A percentile compares a stretch with the other conserved stretches of the same genome.
These are phyloP conservation scores for Achaetomium macrosporum DNA, from an alignment of 2,329 filamentous ascomycete species.

Conservation along the genomic window DNA sequence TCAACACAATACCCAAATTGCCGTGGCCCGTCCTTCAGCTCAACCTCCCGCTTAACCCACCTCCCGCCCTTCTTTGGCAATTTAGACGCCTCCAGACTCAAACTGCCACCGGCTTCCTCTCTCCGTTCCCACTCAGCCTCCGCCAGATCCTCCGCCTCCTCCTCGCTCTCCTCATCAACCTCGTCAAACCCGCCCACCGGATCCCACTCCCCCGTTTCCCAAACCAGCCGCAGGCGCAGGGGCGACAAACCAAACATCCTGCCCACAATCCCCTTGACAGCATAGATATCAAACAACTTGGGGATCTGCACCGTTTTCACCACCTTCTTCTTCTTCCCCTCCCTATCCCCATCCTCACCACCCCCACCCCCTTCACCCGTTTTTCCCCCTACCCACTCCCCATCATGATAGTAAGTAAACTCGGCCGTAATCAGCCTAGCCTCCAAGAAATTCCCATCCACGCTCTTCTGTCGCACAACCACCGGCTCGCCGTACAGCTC, in stretches of 20 bases:
- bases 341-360: background rate
- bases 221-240: conserved; percentile 61
- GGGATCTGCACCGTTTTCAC: conserved; percentile 52
- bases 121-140: conserved; percentile 30
- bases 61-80: conserved; percentile 42
- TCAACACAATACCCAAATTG: conserved; percentile 81
- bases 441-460: conserved; percentile 77
- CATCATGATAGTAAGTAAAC: conserved; percentile 32
- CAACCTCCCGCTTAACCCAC: conserved; percentile 73
- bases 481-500: conserved; percentile 66
- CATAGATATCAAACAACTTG: conserved; percentile 72
- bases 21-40: conserved; percentile 72
- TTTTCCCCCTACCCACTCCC: background rate
- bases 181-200: conserved; percentile 61
- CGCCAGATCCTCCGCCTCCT: conserved; percentile 42
- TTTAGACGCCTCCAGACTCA: conserved; percentile 8
- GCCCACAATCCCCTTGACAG: conserved; percentile 71
- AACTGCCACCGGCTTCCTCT: conserved; percentile 26
- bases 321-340: conserved; percentile 20
- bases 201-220: conserved; percentile 91
- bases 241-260: conserved; percentile 62
- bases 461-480: conserved; percentile 48
- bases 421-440: conserved; percentile 66
- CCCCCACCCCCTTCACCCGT: background rate
- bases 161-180: conserved; percentile 48